A percentile compares a stretch with the other conserved stretches of the same genome.
Evolutionary conservation across 2,329 filamentous ascomycete species (phyloP).

Genomic region (Fusarium odoratissimum): DNA sequence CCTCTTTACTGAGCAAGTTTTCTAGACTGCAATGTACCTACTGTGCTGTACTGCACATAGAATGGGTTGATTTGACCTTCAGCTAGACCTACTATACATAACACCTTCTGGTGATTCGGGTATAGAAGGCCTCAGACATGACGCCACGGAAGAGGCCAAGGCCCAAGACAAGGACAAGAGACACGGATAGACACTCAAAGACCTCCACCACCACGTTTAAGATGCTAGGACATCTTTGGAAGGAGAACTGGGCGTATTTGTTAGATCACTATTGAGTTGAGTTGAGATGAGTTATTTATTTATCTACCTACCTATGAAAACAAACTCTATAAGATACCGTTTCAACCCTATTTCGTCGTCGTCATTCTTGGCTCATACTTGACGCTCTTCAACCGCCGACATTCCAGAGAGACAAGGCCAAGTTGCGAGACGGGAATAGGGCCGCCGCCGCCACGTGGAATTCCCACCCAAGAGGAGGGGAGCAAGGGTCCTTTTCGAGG

Average conservation of each 20-base stretch:
- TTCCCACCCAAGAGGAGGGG: neutral
- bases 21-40: neutral
- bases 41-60: neutral
- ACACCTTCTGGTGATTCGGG: neutral
- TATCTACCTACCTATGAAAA: neutral
- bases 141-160: neutral
- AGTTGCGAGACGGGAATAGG: constrained; percentile 8
- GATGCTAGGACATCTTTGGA: neutral
- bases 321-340: neutral
- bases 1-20: neutral
- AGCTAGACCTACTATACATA: neutral
- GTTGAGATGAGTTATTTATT: neutral
- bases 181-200: neutral
- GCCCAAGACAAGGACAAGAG: neutral
- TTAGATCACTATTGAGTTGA: neutral
- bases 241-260: neutral
- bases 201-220: neutral
- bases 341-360: neutral
- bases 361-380: constrained; percentile 9
- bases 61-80: neutral
- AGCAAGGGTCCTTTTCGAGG: constrained; percentile 1
- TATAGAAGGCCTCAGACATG: constrained; percentile 22
- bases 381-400: constrained; percentile 3
- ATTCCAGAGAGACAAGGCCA: constrained; percentile 17
- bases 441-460: constrained; percentile 23